phyloP scores from a whole-genome alignment of 2,329 filamentous ascomycete species.

The Diaporthe sp. region DNA sequence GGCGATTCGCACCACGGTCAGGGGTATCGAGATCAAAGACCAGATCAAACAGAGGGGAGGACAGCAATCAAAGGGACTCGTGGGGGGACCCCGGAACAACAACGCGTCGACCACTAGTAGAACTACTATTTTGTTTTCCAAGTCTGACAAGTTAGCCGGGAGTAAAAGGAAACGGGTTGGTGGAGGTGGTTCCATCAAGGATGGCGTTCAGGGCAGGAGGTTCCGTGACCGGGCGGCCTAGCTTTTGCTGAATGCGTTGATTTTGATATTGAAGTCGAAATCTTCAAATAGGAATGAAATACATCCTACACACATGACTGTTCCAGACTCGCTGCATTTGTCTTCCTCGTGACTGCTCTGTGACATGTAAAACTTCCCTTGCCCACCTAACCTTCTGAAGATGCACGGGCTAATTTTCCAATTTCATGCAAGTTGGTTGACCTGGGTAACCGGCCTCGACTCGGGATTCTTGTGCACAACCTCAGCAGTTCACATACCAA shows the following conservation, averaged over 20 bases:
- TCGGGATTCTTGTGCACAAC: background rate
- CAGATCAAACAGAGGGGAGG: slow-evolving; percentile 12
- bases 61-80: background rate
- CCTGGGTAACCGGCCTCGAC: background rate
- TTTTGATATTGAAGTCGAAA: background rate
- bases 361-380: too few species aligned
- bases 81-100: slow-evolving; percentile 19
- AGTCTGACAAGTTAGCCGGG: slow-evolving; percentile 30
- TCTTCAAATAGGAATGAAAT: slow-evolving; percentile 23
- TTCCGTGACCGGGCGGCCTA: slow-evolving; percentile 20
- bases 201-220: slow-evolving; percentile 26
- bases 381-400: background rate
- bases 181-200: background rate
- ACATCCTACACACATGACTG: slow-evolving; percentile 1
- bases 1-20: slow-evolving; percentile 55
- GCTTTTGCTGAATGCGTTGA: slow-evolving; percentile 1
- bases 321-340: background rate
- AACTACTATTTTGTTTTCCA: slow-evolving; percentile 16
- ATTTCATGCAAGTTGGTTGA: too few species aligned
- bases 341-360: background rate
- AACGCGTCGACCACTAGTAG: slow-evolving; percentile 24
- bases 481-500: background rate
- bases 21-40: slow-evolving; percentile 44
- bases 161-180: slow-evolving; percentile 30
- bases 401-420: background rate